Evolutionary conservation across 345 rosid species (phyloP), one percentile per base, ranked within the genome.

Genomic region (Eucalyptus victrix): DNA sequence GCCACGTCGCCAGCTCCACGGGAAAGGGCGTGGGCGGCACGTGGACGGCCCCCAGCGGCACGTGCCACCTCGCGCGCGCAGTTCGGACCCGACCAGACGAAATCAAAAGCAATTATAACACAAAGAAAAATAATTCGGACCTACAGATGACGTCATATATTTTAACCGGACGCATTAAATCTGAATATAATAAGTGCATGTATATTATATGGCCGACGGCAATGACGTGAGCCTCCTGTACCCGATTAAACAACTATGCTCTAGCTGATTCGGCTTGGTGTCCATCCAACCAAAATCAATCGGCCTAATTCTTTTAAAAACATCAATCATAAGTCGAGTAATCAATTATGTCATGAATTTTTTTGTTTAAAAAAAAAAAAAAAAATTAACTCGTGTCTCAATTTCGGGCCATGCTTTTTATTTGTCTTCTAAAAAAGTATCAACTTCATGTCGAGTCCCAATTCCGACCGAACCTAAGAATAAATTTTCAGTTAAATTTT

Each of bases 401-500:
- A 62, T 62, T 62, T 13, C 0, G 2, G 0, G 69, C 11, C 1
- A 1, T 16, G 2, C 12, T 67, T 32, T n/a, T 65, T 65, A 0
- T 65, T 62, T 62, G 4, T 30, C 40, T 65, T 0, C 0, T n/a
- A 8, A 32, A 17, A 30, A 32, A 32, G 1, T 17, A 16, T 12
- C 0, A 8, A 16, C 3, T 65, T 7, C 3, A 0, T n/a, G 11
- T 30, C 6, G 0, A 15, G 76, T 15, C 76, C 3, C 6, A 4
- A 0, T 17, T 32, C 2, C 1, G 1, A 0, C 3, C 5, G 2
- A 69, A 69, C 23, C 2, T 9, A 17, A 67, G 6, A 18, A 32
- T 9, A 10, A 16, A 9, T 9, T 32, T 32, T 3, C 2, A 5
- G 6, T 69, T 3, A 18, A 19, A n/a, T n/a, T n/a, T n/a, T n/a